Evolutionary conservation across 768 basidiomycete species (phyloP), one percentile per base, ranked within the genome.

Genomic region (Tephrocybe sp.): DNA sequence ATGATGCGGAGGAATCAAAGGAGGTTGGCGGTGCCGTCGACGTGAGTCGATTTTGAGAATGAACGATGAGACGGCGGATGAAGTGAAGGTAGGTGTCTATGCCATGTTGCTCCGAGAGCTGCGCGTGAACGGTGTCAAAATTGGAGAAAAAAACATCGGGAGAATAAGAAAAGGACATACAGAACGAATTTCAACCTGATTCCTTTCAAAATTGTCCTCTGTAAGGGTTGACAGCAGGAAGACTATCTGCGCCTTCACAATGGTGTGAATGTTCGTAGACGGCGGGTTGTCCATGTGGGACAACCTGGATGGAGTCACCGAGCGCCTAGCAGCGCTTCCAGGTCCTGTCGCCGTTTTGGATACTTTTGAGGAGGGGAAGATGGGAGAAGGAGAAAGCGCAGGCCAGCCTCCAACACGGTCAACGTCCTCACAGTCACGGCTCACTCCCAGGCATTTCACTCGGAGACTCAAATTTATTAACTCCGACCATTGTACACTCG

Each of bases 21-120:
- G 80, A 71, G 43, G 86, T 72, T 21, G 82, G 76, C n/a, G 80
- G 73, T 45, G 78, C 72, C 25, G 79, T 69, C 19, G 83, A 75
- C 19, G 79, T 65, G 37, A 88, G 77, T 52, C 89, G 80, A 42
- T 80, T 73, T 69, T 89, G 86, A 19, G 91, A 91, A 58, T 92
- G 89, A 45, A 88, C 83, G 64, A 97, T 91, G 69, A 97, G 87
- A 55, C 95, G 88, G 54, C 94, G 91, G 58, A 99, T 91, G 75
- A 97, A 97, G 70, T 99, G 94, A 55, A 93, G 81, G 72, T 97
- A 97, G 50, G 94, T 97, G 70, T 97, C 94, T 61, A 93, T 79
- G 50, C 94, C 94, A 79, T 98, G 93, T 64, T 94, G 90, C 66
- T 97, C 94, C 56, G 92, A 91, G 61, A 98, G 83, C 95, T 98